Evolutionary conservation across 1,139 yeast genomes (phyloP).

Genomic region (Hanseniaspora sp.): DNA sequence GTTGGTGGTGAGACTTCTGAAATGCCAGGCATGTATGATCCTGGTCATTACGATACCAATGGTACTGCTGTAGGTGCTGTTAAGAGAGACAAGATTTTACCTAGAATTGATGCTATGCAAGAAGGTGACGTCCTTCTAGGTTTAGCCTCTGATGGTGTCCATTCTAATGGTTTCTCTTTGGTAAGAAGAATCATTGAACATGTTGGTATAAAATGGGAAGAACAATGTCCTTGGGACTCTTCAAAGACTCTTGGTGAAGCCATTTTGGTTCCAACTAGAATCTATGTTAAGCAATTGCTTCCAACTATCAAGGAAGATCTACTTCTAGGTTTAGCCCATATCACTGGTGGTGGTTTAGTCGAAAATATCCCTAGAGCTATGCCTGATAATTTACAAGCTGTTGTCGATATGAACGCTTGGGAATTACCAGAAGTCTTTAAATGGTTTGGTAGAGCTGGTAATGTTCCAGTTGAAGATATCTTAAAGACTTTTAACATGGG

Average conservation of each 20-base stretch:
- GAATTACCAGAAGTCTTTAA: constrained; percentile 77
- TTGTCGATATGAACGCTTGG: constrained; percentile 70
- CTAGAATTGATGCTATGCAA: constrained; percentile 53
- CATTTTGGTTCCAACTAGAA: constrained; percentile 78
- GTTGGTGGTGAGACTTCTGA: constrained; percentile 99
- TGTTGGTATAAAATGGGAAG: constrained; percentile 54
- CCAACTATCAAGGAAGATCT: constrained; percentile 59
- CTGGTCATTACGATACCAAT: constrained; percentile 92
- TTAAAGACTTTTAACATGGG: constrained; percentile 92
- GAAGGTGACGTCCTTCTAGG: constrained; percentile 80
- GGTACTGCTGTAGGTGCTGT: constrained; percentile 99
- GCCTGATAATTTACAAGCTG: constrained; percentile 69
- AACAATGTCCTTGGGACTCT: constrained; percentile 76
- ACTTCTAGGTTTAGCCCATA: constrained; percentile 83
- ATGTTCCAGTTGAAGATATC: constrained; percentile 74
- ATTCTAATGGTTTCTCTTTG: constrained; percentile 91
- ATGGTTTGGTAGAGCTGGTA: constrained; percentile 89
- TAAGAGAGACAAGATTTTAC: constrained; percentile 61
- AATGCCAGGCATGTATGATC: constrained; percentile 98
- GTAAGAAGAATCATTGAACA: constrained; percentile 89
- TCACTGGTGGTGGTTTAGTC: constrained; percentile 96
- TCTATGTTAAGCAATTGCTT: constrained; percentile 82
- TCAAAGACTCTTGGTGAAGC: constrained; percentile 74
- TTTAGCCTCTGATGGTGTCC: constrained; percentile 81
- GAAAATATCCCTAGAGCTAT: constrained; percentile 94